A percentile compares a stretch with the other conserved stretches of the same genome.
Evolutionary conservation across 2,329 filamentous ascomycete species (phyloP).

Genomic region (Penicillium hesseltinei): DNA sequence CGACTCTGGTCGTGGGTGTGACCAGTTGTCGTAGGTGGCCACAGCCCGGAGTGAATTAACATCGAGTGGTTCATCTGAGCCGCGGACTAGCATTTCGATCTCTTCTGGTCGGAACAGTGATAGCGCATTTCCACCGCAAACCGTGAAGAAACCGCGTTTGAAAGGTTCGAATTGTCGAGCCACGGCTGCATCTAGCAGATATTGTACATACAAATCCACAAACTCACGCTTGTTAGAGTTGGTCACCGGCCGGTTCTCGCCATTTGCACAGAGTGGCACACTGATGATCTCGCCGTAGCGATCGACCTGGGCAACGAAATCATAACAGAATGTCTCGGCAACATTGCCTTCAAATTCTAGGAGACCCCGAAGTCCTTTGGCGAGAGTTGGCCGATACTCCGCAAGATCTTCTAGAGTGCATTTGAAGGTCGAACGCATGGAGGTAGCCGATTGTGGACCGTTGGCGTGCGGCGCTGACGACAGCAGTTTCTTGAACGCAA

Average conservation of each 20-base stretch:
- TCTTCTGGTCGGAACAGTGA: slow-evolving; percentile 87
- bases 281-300: slow-evolving; percentile 68
- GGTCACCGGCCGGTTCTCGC: slow-evolving; percentile 74
- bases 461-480: slow-evolving; percentile 67
- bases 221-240: slow-evolving; percentile 81
- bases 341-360: slow-evolving; percentile 84
- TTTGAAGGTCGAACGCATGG: slow-evolving; percentile 56
- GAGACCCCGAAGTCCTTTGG: slow-evolving; percentile 70
- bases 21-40: slow-evolving; percentile 81
- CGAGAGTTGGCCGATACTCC: slow-evolving; percentile 74
- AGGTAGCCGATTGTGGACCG: slow-evolving; percentile 57
- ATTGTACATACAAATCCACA: slow-evolving; percentile 78
- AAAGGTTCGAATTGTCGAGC: slow-evolving; percentile 87
- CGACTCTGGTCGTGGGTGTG: slow-evolving; percentile 49
- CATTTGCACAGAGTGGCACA: slow-evolving; percentile 70
- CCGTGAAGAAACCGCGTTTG: slow-evolving; percentile 88
- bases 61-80: slow-evolving; percentile 80
- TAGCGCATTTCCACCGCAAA: slow-evolving; percentile 83
- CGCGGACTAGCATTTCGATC: slow-evolving; percentile 81
- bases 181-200: slow-evolving; percentile 75
- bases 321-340: slow-evolving; percentile 72
- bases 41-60: slow-evolving; percentile 72
- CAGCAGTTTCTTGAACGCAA: slow-evolving; percentile 83
- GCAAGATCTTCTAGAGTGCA: slow-evolving; percentile 80
- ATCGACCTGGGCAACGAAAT: slow-evolving; percentile 76